Base-by-base conservation (phyloP, 2,329 filamentous ascomycete species). In the Fusarium illudens region DNA sequence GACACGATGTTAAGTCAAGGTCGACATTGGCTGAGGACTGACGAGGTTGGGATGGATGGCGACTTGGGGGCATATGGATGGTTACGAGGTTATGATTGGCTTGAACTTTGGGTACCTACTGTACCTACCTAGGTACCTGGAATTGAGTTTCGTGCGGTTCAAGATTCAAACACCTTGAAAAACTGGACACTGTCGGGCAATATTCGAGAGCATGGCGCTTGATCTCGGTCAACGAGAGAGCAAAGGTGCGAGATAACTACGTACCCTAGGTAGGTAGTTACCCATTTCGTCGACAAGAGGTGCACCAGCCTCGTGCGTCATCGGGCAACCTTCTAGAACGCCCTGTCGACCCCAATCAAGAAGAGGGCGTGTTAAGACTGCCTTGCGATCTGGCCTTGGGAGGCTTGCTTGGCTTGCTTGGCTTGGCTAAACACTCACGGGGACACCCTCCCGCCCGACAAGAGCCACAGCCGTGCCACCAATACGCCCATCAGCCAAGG, bases 61-160 rank as follows among this genome's bases (percentile, higher is more conserved):
- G 34, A 42, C 25, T 11, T 52, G 48, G 20, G 48, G 30, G 54
- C 42, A 58, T 62, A 65, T 56, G 49, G 39, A 60, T 36, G 52
- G 34, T 62, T 53, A 70, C 19, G 56, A 70, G 49, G 27, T 62
- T 36, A 70, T 44, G 67, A 70, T 54, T 65, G 29, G 64, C 25
- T 37, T 46, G 33, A 36, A 27, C 22, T 20, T 60, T 32, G 17
- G 34, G 29, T 56, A 27, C 39, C 11, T 51, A 15, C n/a, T n/a
- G n/a, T n/a, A n/a, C n/a, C n/a, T n/a, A n/a, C n/a, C n/a, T n/a
- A n/a, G n/a, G n/a, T n/a, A n/a, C 15, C 19, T 46, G 48, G 53
- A 34, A 49, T 44, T 37, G 39, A 54, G 44, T 37, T 63, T 25
- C n/a, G 12, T 50, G 27, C 17, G 19, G 33, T 49, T 54, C 53